Conservation (phyloP, 2,329 filamentous ascomycete species). For the Neopestalotiopsis rosae region DNA sequence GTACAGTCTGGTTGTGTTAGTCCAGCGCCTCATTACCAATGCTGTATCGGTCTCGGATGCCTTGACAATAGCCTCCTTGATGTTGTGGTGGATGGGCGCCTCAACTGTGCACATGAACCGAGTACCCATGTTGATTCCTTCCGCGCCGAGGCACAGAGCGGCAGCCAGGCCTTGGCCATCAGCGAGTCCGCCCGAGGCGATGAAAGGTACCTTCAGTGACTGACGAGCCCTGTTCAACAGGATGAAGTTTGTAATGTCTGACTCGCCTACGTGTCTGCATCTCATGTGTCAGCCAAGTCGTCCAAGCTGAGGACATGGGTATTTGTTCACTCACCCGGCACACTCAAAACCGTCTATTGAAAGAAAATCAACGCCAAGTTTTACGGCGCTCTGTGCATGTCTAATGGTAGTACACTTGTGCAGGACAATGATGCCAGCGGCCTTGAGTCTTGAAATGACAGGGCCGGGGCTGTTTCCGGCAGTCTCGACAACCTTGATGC, state of each 20-base stretch:
- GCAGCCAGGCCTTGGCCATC: slow-evolving; percentile 93
- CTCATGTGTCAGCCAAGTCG: slow-evolving; percentile 2
- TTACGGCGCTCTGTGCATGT: slow-evolving; percentile 88
- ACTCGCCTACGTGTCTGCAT: slow-evolving; percentile 75
- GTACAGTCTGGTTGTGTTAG: slow-evolving; percentile 87
- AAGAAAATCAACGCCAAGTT: slow-evolving; percentile 94
- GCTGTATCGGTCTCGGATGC: slow-evolving; percentile 91
- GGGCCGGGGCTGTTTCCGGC: slow-evolving; percentile 88
- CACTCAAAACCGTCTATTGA: slow-evolving; percentile 98
- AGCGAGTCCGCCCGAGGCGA: slow-evolving; percentile 93
- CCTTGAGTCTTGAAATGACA: slow-evolving; percentile 88
- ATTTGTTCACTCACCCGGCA: slow-evolving; percentile 61
- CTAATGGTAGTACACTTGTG: slow-evolving; percentile 98
- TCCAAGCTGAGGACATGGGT: background rate
- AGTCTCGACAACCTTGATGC: slow-evolving; percentile 89
- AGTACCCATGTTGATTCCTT: slow-evolving; percentile 98
- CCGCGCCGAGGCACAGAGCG: slow-evolving; percentile 85
- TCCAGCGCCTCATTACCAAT: slow-evolving; percentile 87
- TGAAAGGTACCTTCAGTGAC: slow-evolving; percentile 84
- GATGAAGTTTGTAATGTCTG: slow-evolving; percentile 89
- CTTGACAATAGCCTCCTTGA: slow-evolving; percentile 91
- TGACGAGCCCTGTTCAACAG: slow-evolving; percentile 86
- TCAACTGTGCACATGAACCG: slow-evolving; percentile 97
- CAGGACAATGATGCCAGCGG: slow-evolving; percentile 76
- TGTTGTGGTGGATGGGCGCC: slow-evolving; percentile 88